These are phyloP conservation scores for Backusella morwellensis DNA, from an alignment of 192 early-diverging fungal species.

Conservation along the genomic window DNA sequence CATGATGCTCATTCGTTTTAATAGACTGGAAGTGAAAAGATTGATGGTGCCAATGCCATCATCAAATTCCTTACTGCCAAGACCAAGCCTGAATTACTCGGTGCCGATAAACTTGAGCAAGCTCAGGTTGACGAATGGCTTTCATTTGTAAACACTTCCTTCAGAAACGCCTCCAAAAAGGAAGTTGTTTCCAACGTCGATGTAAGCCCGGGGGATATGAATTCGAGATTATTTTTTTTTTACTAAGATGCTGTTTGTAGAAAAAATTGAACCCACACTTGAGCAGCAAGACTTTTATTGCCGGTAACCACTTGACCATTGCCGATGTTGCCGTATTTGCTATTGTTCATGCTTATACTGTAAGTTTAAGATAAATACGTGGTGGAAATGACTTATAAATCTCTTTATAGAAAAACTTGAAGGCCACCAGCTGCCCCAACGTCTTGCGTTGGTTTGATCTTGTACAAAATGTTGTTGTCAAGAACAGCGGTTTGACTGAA, in stretches of 20 bases:
- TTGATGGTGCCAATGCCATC: conserved; percentile 25
- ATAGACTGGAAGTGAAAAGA: conserved; percentile 10
- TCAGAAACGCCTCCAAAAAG: conserved; percentile 26
- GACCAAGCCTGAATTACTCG: conserved; percentile 23
- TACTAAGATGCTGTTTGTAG: not conserved
- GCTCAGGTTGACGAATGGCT: conserved; percentile 38
- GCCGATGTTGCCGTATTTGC: conserved; percentile 69
- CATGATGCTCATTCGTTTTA: no score
- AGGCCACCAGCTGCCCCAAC: conserved; percentile 48
- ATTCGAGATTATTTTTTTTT: not conserved
- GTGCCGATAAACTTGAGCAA: conserved; percentile 22
- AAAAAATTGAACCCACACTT: conserved; percentile 54
- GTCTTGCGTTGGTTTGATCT: conserved; percentile 80
- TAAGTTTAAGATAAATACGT: conserved; percentile 4
- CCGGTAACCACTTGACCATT: conserved; percentile 59
- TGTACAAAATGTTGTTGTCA: conserved; percentile 65
- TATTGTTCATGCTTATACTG: conserved; percentile 57
- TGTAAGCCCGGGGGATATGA: not conserved
- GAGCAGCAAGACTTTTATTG: conserved; percentile 63
- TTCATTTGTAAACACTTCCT: conserved; percentile 9
- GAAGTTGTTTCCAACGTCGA: conserved; percentile 21
- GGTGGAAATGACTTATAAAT: no score
- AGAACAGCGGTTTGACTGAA: conserved; percentile 39
- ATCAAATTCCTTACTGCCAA: conserved; percentile 30
- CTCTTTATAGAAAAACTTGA: conserved; percentile 12